phyloP scores from a whole-genome alignment of 345 rosid species.

The Populus ilicifolia region DNA sequence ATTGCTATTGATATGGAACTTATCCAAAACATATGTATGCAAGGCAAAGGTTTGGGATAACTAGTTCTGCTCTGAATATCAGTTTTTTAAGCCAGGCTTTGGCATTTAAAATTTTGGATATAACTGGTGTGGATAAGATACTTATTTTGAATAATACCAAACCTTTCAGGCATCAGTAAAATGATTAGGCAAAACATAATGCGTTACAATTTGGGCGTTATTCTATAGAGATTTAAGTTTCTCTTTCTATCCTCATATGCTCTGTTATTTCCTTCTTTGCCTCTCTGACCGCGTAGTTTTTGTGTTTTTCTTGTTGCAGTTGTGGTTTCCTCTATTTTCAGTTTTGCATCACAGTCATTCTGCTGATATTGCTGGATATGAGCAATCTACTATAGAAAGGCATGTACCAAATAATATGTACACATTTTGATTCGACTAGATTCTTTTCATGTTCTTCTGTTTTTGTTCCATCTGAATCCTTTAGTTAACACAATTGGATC shows the following conservation, averaged over 20 bases:
- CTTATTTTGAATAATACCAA: too few relatives aligned
- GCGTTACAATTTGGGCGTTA: too few relatives aligned
- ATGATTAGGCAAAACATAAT: too few relatives aligned
- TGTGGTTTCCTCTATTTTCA: slow-evolving; percentile 91
- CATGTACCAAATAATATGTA: slow-evolving; percentile 11
- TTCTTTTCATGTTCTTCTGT: background rate
- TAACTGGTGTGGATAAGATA: too few relatives aligned
- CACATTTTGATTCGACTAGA: background rate
- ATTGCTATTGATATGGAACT: background rate
- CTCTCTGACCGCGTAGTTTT: background rate
- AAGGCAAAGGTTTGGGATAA: too few relatives aligned
- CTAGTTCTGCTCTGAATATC: too few relatives aligned
- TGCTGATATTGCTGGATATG: slow-evolving; percentile 38
- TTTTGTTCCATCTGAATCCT: background rate
- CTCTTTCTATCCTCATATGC: background rate
- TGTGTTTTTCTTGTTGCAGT: slow-evolving; percentile 48
- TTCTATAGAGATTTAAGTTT: background rate
- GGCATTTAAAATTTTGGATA: background rate
- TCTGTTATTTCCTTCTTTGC: background rate
- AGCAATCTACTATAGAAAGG: slow-evolving; percentile 65
- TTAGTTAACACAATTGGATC: slow-evolving; percentile 18
- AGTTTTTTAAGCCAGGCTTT: background rate
- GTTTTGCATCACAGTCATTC: slow-evolving; percentile 52
- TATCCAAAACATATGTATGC: background rate
- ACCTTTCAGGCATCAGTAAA: too few relatives aligned